phyloP scores from a whole-genome alignment of 164 flowering plant genomes.

The Vitis cinerea region DNA sequence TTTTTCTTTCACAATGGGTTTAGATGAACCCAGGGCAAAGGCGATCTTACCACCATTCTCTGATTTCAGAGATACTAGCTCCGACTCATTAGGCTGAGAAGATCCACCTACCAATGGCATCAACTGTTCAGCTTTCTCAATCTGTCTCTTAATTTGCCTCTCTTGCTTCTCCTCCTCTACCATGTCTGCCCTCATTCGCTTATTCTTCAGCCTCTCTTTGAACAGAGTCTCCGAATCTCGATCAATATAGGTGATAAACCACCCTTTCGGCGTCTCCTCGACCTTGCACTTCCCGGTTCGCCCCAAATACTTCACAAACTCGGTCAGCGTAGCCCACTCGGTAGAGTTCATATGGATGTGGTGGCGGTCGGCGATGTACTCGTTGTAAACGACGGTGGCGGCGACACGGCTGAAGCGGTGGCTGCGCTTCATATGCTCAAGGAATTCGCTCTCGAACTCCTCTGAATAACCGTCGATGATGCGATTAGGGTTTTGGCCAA shows the following conservation, averaged over 20 bases:
- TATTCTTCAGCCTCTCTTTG: constrained; percentile 73
- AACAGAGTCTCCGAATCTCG: constrained; percentile 79
- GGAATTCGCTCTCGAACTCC: constrained; percentile 66
- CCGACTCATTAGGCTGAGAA: constrained; percentile 12
- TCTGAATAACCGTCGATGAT: constrained; percentile 78
- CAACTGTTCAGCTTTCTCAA: constrained; percentile 65
- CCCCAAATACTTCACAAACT: constrained; percentile 82
- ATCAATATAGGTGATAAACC: constrained; percentile 92
- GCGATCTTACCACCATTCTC: constrained; percentile 54
- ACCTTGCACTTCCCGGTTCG: constrained; percentile 84
- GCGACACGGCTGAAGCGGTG: constrained; percentile 87
- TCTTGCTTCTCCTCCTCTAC: constrained; percentile 91
- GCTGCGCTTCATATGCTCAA: constrained; percentile 85
- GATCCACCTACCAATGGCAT: constrained; percentile 18
- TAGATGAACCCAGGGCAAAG: constrained; percentile 50
- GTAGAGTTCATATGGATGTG: constrained; percentile 95
- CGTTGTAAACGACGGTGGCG: constrained; percentile 91
- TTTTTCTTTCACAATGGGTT: constrained; percentile 32
- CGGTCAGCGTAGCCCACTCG: constrained; percentile 87
- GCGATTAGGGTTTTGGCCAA: constrained; percentile 81
- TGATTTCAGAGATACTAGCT: constrained; percentile 21
- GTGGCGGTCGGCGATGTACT: constrained; percentile 80
- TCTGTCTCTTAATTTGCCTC: constrained; percentile 71
- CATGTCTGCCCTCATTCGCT: constrained; percentile 60
- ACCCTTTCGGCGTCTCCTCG: constrained; percentile 89